phyloP scores from a whole-genome alignment of 768 basidiomycete species.

The Podaxis sp. region DNA sequence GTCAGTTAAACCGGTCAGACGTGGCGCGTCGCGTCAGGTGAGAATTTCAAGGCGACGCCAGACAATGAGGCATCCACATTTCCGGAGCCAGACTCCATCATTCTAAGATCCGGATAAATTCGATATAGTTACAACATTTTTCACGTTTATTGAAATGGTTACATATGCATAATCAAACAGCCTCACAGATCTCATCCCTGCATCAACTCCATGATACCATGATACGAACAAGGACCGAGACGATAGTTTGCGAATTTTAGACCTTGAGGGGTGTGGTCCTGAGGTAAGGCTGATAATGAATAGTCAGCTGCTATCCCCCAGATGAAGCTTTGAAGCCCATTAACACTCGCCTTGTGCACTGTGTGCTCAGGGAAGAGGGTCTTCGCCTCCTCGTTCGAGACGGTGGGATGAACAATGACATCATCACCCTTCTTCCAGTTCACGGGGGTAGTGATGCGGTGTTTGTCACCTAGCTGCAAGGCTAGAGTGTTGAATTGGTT shows the following conservation, averaged over 20 bases:
- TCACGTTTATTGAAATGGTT: not conserved
- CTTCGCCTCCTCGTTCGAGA: conserved; percentile 86
- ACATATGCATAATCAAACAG: not conserved
- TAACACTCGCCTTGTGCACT: conserved; percentile 62
- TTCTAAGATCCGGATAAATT: not conserved
- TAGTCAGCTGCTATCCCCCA: conserved; percentile 4
- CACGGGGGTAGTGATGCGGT: conserved; percentile 83
- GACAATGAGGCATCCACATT: conserved; percentile 1
- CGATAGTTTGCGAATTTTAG: conserved; percentile 18
- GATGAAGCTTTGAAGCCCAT: not conserved
- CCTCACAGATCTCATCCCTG: not conserved
- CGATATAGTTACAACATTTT: not conserved
- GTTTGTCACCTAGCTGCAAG: conserved; percentile 86
- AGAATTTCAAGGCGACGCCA: not conserved
- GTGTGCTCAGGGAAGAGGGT: conserved; percentile 83
- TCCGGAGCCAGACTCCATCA: not conserved
- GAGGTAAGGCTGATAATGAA: conserved; percentile 67
- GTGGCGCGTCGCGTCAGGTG: not conserved
- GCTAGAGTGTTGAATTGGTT: conserved; percentile 33
- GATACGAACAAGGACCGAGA: conserved; percentile 10
- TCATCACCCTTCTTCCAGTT: conserved; percentile 95
- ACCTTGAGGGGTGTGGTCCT: conserved; percentile 65
- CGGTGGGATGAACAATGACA: conserved; percentile 87
- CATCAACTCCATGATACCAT: conserved; percentile 10
- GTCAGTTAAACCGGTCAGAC: not conserved